These are phyloP conservation scores for Durusdinium trenchii DNA, from an alignment of 73 alveolate genomes.

Conservation along the genomic window DNA sequence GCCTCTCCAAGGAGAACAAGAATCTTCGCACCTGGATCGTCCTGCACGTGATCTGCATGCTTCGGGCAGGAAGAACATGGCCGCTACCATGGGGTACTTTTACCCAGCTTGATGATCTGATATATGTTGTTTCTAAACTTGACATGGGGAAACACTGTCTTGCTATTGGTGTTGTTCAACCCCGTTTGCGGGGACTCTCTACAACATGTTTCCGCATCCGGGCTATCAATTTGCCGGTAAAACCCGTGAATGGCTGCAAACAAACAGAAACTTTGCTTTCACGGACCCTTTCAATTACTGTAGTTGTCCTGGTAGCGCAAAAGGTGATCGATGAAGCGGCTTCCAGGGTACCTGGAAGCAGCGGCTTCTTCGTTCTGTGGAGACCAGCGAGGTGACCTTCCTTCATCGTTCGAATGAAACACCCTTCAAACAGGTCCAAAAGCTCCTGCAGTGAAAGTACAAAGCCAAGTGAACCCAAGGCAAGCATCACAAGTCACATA, in stretches of 20 bases:
- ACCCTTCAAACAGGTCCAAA: background rate
- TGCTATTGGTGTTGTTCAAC: background rate
- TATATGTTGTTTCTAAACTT: too few relatives aligned
- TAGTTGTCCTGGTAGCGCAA: slow-evolving; percentile 74
- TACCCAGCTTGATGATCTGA: too few relatives aligned
- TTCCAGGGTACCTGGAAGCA: slow-evolving; percentile 96
- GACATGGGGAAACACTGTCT: too few relatives aligned
- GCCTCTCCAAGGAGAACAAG: slow-evolving; percentile 94
- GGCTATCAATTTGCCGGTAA: too few relatives aligned
- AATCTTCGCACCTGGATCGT: slow-evolving; percentile 85
- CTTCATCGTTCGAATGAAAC: too few relatives aligned
- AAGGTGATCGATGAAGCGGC: slow-evolving; percentile 95
- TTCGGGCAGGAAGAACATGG: background rate
- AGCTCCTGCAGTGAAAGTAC: background rate
- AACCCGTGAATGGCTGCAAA: too few relatives aligned
- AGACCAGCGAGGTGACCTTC: too few relatives aligned
- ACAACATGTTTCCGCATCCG: too few relatives aligned
- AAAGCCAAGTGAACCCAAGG: background rate
- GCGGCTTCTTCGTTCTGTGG: too few relatives aligned
- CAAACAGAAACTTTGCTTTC: background rate
- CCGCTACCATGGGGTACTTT: too few relatives aligned
- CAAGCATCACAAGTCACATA: background rate
- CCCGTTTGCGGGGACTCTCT: too few relatives aligned
- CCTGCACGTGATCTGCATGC: background rate
- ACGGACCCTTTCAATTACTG: too few relatives aligned